A percentile compares a stretch with the other conserved stretches of the same genome.
Conservation (phyloP, 345 rosid genomes). For the Punica granatum region DNA sequence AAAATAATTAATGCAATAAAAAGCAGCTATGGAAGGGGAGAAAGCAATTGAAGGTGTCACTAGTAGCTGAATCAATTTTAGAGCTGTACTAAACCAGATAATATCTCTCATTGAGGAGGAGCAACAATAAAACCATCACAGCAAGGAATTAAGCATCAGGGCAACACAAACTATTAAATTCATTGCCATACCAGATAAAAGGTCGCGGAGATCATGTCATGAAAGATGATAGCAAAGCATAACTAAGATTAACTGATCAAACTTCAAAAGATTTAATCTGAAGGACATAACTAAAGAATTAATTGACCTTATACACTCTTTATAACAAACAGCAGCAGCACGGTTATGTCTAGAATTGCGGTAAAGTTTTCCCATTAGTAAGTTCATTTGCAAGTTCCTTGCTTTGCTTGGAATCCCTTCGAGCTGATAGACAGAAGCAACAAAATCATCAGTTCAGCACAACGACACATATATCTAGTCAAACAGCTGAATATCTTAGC, state of each 20-base stretch:
- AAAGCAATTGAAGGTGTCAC: background rate
- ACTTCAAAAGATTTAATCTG: background rate
- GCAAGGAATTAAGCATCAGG: background rate
- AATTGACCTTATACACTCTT: conserved; percentile 81
- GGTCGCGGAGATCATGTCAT: background rate
- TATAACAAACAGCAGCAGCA: conserved; percentile 78
- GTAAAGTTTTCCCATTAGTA: conserved; percentile 90
- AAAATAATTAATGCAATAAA: background rate
- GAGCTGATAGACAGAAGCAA: conserved; percentile 42
- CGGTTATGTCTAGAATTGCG: conserved; percentile 78
- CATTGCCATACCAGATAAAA: background rate
- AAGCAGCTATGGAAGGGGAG: background rate
- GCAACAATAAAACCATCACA: background rate
- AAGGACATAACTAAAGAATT: background rate
- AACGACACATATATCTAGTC: background rate
- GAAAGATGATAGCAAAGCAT: background rate
- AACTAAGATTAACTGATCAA: conserved; percentile 1
- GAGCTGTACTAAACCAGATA: background rate
- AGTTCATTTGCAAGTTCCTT: conserved; percentile 86
- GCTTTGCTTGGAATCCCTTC: conserved; percentile 89
- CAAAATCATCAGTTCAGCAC: background rate
- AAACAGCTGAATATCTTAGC: background rate
- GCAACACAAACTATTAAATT: background rate
- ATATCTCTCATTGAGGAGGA: background rate
- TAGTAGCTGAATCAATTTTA: background rate